Conservation (phyloP, 2,329 filamentous ascomycete species). For the Zasmidium citrigriseum region DNA sequence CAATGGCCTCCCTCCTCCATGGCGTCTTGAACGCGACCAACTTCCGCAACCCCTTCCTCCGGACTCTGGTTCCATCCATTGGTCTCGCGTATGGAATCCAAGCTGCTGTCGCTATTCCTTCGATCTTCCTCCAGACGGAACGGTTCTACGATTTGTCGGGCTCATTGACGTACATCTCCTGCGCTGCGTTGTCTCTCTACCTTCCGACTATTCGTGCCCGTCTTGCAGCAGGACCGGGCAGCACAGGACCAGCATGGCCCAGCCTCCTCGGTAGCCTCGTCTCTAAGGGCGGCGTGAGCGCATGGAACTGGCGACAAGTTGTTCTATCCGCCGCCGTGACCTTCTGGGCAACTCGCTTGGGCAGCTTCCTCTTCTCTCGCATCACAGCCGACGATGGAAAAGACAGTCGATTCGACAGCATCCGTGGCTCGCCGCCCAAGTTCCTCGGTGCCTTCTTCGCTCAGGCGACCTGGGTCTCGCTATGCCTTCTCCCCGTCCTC, state of each 20-base stretch:
- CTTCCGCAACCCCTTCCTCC: slow-evolving; percentile 63
- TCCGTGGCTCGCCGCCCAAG: slow-evolving; percentile 54
- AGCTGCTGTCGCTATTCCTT: slow-evolving; percentile 62
- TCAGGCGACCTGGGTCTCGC: slow-evolving; percentile 68
- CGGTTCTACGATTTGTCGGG: slow-evolving; percentile 70
- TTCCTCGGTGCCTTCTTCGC: slow-evolving; percentile 59
- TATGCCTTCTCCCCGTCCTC: slow-evolving; percentile 67
- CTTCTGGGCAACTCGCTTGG: slow-evolving; percentile 65
- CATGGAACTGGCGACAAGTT: slow-evolving; percentile 64
- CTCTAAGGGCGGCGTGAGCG: slow-evolving; percentile 42
- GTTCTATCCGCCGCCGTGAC: slow-evolving; percentile 56
- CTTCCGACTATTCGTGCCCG: slow-evolving; percentile 61
- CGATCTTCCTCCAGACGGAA: slow-evolving; percentile 61
- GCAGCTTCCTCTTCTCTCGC: slow-evolving; percentile 64
- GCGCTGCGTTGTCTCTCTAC: slow-evolving; percentile 62
- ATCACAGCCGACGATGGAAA: slow-evolving; percentile 58
- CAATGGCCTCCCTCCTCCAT: slow-evolving; percentile 40
- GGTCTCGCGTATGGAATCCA: slow-evolving; percentile 66
- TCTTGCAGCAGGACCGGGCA: slow-evolving; percentile 48
- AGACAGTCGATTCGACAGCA: slow-evolving; percentile 61
- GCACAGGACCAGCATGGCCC: slow-evolving; percentile 46
- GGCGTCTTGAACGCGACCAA: slow-evolving; percentile 61
- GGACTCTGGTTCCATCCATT: slow-evolving; percentile 63
- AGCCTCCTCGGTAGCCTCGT: slow-evolving; percentile 49
- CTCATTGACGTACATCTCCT: slow-evolving; percentile 65